These are phyloP conservation scores for Botryotinia narcissicola DNA, from an alignment of 2,329 filamentous ascomycete genomes.

Conservation along the genomic window DNA sequence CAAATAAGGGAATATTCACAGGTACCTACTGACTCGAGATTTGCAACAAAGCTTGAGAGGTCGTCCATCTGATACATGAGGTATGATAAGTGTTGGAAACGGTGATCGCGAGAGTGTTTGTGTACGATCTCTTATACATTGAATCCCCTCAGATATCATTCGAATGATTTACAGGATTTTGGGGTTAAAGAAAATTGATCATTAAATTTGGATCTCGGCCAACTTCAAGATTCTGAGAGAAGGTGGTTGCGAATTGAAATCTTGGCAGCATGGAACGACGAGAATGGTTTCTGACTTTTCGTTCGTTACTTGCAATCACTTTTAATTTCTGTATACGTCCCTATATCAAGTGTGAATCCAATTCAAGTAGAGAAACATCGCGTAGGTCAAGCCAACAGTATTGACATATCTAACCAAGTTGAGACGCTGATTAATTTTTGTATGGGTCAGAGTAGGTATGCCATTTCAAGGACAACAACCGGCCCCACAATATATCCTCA, in stretches of 20 bases:
- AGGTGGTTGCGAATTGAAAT: not conserved
- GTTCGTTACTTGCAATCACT: not conserved
- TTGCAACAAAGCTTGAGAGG: not conserved
- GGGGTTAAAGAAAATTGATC: not conserved
- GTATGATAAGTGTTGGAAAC: not conserved
- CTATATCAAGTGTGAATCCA: not conserved
- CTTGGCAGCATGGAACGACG: not conserved
- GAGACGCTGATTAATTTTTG: not conserved
- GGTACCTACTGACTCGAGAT: not conserved
- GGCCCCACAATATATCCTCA: constrained; percentile 8
- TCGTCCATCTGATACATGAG: not conserved
- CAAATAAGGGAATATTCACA: not conserved
- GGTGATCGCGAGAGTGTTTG: not conserved
- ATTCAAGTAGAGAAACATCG: not conserved
- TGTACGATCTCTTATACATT: not conserved
- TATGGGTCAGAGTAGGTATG: not conserved
- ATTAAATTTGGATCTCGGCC: accelerated
- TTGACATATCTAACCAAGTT: not conserved
- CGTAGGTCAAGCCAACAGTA: not conserved
- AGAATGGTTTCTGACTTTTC: not conserved
- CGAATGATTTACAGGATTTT: not conserved
- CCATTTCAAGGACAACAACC: not conserved
- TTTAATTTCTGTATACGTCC: not conserved
- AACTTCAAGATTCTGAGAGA: not conserved
- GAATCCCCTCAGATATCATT: not conserved